Base-by-base conservation (phyloP, 2,329 filamentous ascomycete species). In the Fusarium cyanostomum region DNA sequence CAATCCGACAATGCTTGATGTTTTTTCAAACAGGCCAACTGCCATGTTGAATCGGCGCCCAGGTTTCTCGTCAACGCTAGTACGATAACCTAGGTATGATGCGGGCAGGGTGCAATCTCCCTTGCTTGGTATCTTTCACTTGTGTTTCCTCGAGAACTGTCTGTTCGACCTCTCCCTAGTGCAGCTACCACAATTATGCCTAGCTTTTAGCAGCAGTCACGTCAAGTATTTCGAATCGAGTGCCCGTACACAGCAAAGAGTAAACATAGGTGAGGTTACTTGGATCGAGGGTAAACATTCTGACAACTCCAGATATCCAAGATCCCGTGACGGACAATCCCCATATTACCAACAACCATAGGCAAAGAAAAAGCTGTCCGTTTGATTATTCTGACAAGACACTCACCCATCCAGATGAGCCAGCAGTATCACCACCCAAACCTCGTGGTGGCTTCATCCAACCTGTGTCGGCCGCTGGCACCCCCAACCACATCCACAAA, bases 1-100 rank as follows among this genome's bases (percentile, higher is more conserved):
- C 0, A 96, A 79, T 0, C 92, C 92, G 0, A 94, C 76, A 0
- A 89, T 74, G 0, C 86, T 91, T 9, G 95, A 81, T 0, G 84
- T 89, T 77, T 90, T 92, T 1, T 90, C 91, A 0, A 84, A 79
- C 2, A 96, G 76, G 1, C 84, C 83, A 3, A 86, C 82, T 0
- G 87, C 86, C 7, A 89, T 77, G 0, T 80, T 0, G 86, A 87
- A 68, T 94, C 90, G 13, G 57, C 82, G 80, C 1, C 82, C 1
- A 91, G 73, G 52, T 87, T 84, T 16, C 84, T 78, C 2, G 86
- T 83, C 6, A 90, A 74, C 0, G 79, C 85, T 2, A 91, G 75
- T 31, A 81, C 80, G 26, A 87, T 71, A 1, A 85, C 83, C 78
- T 84, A 83, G 2, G 79, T 75, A 73, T 87, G 85, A 63, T 87